Percentiles rank a stretch among this genome's conserved stretches.
Conservation (phyloP, 2,329 filamentous ascomycete species). For the Chrysoporthe austroafricana region DNA sequence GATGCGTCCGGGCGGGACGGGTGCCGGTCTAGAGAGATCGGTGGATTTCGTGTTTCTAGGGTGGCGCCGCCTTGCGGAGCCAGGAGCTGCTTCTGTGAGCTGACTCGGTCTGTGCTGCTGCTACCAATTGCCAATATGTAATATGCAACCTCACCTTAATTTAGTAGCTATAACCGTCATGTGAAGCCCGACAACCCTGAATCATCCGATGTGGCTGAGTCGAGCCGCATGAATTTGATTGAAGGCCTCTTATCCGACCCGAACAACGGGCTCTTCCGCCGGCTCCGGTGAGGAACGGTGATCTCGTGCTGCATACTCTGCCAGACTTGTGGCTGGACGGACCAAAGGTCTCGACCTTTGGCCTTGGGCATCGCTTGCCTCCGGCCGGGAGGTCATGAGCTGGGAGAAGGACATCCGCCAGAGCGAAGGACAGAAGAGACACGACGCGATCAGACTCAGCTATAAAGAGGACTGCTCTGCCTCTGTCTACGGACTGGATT, state of each 20-base stretch:
- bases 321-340: background rate
- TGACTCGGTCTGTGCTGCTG: conserved; percentile 11
- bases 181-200: conserved; percentile 5
- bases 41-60: conserved; percentile 9
- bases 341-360: background rate
- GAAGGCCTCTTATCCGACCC: background rate
- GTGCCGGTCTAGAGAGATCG: conserved; percentile 1
- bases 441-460: background rate
- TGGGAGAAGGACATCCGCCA: background rate
- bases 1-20: background rate
- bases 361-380: background rate
- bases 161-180: background rate
- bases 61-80: conserved; percentile 12
- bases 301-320: background rate
- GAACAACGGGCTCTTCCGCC: conserved; percentile 18
- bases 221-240: background rate
- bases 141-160: background rate
- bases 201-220: conserved; percentile 27
- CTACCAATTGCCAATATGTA: background rate
- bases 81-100: conserved; percentile 16
- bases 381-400: background rate
- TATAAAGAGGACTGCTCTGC: background rate
- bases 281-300: background rate
- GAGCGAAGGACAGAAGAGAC: background rate
- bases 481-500: background rate